Evolutionary conservation across 352 stramenopile genomes (phyloP), one percentile per base, ranked within the genome.

Genomic region (Phytophthora brassicae): DNA sequence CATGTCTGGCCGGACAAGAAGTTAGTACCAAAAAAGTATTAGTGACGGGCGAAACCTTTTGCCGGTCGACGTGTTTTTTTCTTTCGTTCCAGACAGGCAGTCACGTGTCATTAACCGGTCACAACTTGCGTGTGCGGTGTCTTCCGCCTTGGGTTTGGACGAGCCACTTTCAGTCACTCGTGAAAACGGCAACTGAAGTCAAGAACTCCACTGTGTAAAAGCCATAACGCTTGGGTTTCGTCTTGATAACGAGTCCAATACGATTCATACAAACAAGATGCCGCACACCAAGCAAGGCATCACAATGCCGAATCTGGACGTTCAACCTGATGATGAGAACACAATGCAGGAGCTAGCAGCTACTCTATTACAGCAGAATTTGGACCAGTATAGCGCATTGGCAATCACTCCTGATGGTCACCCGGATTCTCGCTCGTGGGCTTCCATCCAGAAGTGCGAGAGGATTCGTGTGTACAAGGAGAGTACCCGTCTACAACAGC

Each of bases 391-490:
- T 28, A 64, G 51, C 7, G 23, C 44, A 1, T 12, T 77, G 36
- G 54, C 60, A 4, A 56, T 72, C 17, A 77, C 69, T 2, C 47
- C 51, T 9, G 69, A 77, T 31, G 69, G 69, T 7, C 67, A 73
- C n/a, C 65, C 69, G 6, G 69, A 77, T 47, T 66, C 65, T 17
- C 69, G 65, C 13, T 53, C 46, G 6, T 77, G 69, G 69, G 42
- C 31, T 11, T 50, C 59, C 8, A 60, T 77, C 31, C 65, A 74
- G 43, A 77, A 74, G 45, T 56, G 65, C 2, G 64, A 71, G 19
- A 52, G 61, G 12, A 31, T 74, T 29, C 65, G 52, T 28, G 69
- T 77, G n/a, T 77, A 72, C 47, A 77, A 77, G 69, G 60, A 77
- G 43, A 63, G 55, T 23, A 60, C 59, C 8, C 62, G 48, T 8